A percentile compares a stretch with the other conserved stretches of the same genome.
phyloP scores from a whole-genome alignment of 306 rosid genomes.

The Lathyrus tuberosus region DNA sequence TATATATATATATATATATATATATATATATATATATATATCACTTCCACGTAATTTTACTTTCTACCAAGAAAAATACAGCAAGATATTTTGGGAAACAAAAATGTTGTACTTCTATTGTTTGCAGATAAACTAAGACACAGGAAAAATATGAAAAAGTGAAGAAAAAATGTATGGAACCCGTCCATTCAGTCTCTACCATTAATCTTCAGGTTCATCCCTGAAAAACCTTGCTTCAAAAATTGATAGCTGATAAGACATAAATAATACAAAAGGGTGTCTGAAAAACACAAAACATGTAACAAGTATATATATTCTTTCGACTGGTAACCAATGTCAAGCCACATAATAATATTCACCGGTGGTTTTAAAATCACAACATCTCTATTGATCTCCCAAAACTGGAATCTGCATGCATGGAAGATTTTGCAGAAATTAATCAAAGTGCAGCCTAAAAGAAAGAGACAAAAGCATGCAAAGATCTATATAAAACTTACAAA shows the following conservation, averaged over 20 bases:
- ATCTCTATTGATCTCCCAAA: slow-evolving; percentile 33
- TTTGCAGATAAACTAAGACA: too few species aligned
- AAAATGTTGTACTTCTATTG: too few species aligned
- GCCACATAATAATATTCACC: slow-evolving; percentile 21
- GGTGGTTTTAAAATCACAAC: slow-evolving; percentile 21
- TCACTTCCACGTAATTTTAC: too few species aligned
- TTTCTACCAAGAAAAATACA: too few species aligned
- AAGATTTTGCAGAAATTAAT: slow-evolving; percentile 26
- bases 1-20: too few species aligned
- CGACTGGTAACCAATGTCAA: slow-evolving; percentile 13
- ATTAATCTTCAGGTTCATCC: not conserved
- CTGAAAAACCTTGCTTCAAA: slow-evolving; percentile 27
- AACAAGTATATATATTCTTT: slow-evolving; percentile 34
- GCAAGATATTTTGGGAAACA: too few species aligned
- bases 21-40: too few species aligned
- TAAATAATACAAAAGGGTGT: slow-evolving; percentile 12
- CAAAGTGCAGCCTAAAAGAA: slow-evolving; percentile 6
- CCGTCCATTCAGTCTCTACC: not conserved
- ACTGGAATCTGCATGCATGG: slow-evolving; percentile 37
- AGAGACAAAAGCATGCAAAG: slow-evolving; percentile 18
- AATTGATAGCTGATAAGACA: slow-evolving; percentile 11
- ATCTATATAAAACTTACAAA: slow-evolving; percentile 39
- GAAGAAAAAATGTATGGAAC: not conserved
- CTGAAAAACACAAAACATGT: slow-evolving; percentile 21
- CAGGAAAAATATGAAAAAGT: too few species aligned